Evolutionary conservation across 2,329 filamentous ascomycete species (phyloP).

Genomic region (Arthroderma sp.): DNA sequence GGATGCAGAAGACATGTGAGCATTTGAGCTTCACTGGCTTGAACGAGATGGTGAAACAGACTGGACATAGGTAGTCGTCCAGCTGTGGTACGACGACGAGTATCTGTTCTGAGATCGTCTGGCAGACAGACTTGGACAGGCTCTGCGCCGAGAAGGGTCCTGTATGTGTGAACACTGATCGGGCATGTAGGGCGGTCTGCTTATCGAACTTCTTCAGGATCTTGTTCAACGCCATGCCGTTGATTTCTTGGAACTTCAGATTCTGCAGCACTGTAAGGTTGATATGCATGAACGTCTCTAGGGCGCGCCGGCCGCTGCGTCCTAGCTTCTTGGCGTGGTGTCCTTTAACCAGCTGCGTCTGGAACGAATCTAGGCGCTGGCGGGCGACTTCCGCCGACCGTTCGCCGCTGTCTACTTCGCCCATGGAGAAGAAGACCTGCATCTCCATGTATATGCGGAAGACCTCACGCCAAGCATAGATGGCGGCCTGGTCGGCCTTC

Average conservation of each 20-base stretch:
- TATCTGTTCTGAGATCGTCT: conserved; percentile 59
- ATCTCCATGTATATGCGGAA: conserved; percentile 73
- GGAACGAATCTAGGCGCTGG: conserved; percentile 59
- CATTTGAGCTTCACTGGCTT: conserved; percentile 67
- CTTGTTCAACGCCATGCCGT: conserved; percentile 63
- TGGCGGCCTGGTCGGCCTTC: conserved; percentile 46
- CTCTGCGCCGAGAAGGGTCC: conserved; percentile 52
- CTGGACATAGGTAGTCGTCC: conserved; percentile 73
- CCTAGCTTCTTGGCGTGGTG: conserved; percentile 45
- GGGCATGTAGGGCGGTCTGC: conserved; percentile 60
- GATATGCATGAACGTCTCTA: conserved; percentile 57
- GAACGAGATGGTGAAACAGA: conserved; percentile 69
- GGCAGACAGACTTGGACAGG: conserved; percentile 64
- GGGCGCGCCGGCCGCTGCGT: conserved; percentile 50
- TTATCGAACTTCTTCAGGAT: conserved; percentile 92
- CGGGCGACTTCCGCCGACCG: conserved; percentile 55
- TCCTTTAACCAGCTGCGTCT: conserved; percentile 43
- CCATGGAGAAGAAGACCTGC: conserved; percentile 69
- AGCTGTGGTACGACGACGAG: conserved; percentile 64
- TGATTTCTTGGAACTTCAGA: conserved; percentile 74
- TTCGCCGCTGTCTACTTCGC: conserved; percentile 57
- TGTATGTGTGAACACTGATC: conserved; percentile 48
- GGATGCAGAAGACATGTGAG: conserved; percentile 68
- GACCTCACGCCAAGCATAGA: conserved; percentile 66
- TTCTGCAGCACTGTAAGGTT: conserved; percentile 68